Percentiles rank a stretch among this genome's conserved stretches.
Evolutionary conservation across 2,329 filamentous ascomycete species (phyloP).

Genomic region (Triangularia verruculosa): DNA sequence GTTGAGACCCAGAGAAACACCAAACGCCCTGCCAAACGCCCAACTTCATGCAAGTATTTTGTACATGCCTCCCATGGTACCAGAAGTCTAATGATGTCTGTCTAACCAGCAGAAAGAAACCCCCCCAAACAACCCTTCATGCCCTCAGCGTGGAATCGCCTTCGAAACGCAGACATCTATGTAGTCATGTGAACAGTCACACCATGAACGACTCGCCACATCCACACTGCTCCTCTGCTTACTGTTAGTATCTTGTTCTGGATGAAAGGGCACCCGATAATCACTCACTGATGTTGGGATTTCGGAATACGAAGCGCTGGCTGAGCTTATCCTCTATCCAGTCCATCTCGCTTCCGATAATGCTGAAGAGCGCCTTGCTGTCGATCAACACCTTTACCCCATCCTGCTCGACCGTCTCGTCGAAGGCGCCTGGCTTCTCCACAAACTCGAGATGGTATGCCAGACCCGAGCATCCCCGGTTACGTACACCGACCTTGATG

Average conservation of each 20-base stretch:
- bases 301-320: conserved; percentile 88
- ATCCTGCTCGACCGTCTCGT: conserved; percentile 92
- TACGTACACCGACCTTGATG: conserved; percentile 91
- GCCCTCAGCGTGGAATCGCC: conserved; percentile 3
- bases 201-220: conserved; percentile 97
- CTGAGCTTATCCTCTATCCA: conserved; percentile 96
- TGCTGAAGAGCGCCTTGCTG: conserved; percentile 95
- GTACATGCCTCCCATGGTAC: neutral
- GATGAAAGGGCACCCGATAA: neutral
- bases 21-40: conserved; percentile 5
- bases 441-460: conserved; percentile 95
- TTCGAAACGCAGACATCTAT: too few species aligned
- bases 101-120: neutral
- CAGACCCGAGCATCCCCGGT: conserved; percentile 88
- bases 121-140: neutral
- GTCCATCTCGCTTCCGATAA: conserved; percentile 98
- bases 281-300: conserved; percentile 94
- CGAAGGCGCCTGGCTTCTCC: conserved; percentile 81
- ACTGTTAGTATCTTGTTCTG: conserved; percentile 31
- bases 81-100: neutral
- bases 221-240: conserved; percentile 85
- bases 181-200: conserved; percentile 29
- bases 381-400: conserved; percentile 95
- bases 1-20: neutral
- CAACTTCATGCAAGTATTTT: neutral